Conservation (phyloP, 1,284 basidiomycete genomes). For the Sanghuangporus baumii region DNA sequence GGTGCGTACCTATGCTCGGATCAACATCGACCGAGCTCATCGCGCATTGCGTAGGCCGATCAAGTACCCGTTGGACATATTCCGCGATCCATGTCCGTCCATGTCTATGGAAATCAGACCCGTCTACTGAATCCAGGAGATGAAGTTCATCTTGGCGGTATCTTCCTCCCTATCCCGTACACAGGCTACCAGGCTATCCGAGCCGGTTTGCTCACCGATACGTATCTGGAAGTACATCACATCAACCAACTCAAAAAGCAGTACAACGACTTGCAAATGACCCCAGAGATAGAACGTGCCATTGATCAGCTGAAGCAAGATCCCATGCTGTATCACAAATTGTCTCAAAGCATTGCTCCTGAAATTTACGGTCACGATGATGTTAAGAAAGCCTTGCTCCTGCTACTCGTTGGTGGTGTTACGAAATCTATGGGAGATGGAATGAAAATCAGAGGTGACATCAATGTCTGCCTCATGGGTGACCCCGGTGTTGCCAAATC, state of each 20-base stretch:
- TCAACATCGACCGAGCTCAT: neutral
- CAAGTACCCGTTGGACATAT: constrained; percentile 99
- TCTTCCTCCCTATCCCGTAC: constrained; percentile 88
- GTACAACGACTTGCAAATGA: constrained; percentile 91
- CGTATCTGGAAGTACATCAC: constrained; percentile 90
- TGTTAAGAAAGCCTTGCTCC: constrained; percentile 95
- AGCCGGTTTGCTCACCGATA: constrained; percentile 94
- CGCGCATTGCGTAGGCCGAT: constrained; percentile 62
- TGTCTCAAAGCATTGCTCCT: constrained; percentile 88
- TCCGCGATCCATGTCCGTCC: constrained; percentile 95
- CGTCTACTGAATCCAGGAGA: constrained; percentile 95
- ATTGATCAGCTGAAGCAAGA: constrained; percentile 74
- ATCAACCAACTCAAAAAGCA: constrained; percentile 97
- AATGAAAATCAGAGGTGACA: constrained; percentile 97
- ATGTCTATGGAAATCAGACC: constrained; percentile 87
- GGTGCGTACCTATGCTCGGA: constrained; percentile 41
- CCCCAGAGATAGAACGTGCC: constrained; percentile 73
- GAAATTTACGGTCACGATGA: constrained; percentile 99
- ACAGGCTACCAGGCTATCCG: constrained; percentile 86
- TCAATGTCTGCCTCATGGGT: constrained; percentile 98
- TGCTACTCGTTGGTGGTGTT: constrained; percentile 93
- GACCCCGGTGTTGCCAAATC: constrained; percentile 99
- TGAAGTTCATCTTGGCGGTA: constrained; percentile 86
- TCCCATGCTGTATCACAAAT: constrained; percentile 77
- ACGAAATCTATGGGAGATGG: constrained; percentile 94